A percentile compares a stretch with the other conserved stretches of the same genome.
Evolutionary conservation across 2,329 filamentous ascomycete species (phyloP).

Genomic region (Penicillium psychrosexuale): DNA sequence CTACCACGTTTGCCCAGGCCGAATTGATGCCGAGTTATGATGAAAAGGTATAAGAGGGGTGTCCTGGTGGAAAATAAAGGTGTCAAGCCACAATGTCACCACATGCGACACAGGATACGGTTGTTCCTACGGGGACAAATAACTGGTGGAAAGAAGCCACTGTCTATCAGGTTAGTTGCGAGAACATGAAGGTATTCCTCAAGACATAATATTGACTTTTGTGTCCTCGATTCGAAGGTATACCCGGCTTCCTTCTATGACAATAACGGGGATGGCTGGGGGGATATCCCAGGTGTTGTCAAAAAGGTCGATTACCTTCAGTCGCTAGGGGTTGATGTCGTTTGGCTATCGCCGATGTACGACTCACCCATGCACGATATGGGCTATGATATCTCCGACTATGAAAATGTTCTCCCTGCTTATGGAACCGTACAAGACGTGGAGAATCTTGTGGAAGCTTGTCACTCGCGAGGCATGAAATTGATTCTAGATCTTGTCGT

Average conservation of each 20-base stretch:
- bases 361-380: constrained; percentile 64
- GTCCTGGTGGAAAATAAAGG: neutral
- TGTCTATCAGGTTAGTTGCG: constrained; percentile 28
- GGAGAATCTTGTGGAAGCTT: constrained; percentile 54
- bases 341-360: constrained; percentile 67
- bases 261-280: constrained; percentile 60
- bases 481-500: constrained; percentile 69
- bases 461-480: constrained; percentile 60
- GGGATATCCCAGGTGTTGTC: constrained; percentile 62
- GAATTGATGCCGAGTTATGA: constrained; percentile 1
- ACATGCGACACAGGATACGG: constrained; percentile 5
- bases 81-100: constrained; percentile 17
- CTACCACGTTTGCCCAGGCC: neutral
- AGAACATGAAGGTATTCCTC: neutral
- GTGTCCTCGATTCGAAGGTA: constrained; percentile 11
- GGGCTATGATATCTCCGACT: constrained; percentile 68
- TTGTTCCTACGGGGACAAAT: constrained; percentile 20
- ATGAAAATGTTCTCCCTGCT: constrained; percentile 57
- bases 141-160: constrained; percentile 40
- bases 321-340: constrained; percentile 58
- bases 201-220: neutral
- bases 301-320: constrained; percentile 62
- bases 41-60: constrained; percentile 2
- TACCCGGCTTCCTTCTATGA: constrained; percentile 45
- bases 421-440: constrained; percentile 63